phyloP scores from a whole-genome alignment of 768 basidiomycete species.

The Calvatia gigantea region DNA sequence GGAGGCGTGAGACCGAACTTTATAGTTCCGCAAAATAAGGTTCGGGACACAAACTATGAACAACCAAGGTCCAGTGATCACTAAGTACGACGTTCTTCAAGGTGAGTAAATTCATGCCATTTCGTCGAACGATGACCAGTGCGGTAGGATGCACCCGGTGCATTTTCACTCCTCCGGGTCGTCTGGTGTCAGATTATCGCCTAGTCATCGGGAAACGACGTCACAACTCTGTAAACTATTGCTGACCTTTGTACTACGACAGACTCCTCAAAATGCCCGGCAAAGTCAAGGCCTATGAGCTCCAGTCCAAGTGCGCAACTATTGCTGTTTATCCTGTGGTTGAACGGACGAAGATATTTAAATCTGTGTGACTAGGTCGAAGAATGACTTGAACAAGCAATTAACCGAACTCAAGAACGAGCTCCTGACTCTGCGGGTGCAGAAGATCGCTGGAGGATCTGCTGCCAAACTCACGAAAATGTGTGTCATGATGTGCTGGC shows the following conservation, averaged over 20 bases:
- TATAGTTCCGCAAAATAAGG: slow-evolving; percentile 45
- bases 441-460: slow-evolving; percentile 96
- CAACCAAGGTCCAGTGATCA: slow-evolving; percentile 28
- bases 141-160: not conserved
- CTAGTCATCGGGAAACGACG: slow-evolving; percentile 2
- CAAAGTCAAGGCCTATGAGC: slow-evolving; percentile 95
- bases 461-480: slow-evolving; percentile 97
- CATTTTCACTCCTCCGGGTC: not conserved
- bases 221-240: slow-evolving; percentile 8
- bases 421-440: slow-evolving; percentile 90
- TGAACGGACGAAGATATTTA: slow-evolving; percentile 11
- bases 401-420: slow-evolving; percentile 93
- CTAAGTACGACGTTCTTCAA: slow-evolving; percentile 40
- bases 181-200: not conserved
- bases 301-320: slow-evolving; percentile 82
- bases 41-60: slow-evolving; percentile 34
- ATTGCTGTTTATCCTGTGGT: not conserved
- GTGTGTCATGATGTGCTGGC: slow-evolving; percentile 46
- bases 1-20: slow-evolving; percentile 32
- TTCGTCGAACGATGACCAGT: slow-evolving; percentile 9
- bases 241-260: slow-evolving; percentile 13
- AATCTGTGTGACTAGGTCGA: slow-evolving; percentile 57
- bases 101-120: slow-evolving; percentile 30
- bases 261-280: slow-evolving; percentile 67
- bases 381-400: slow-evolving; percentile 95